Conservation (phyloP, 2,329 filamentous ascomycete species). For the Fusarium pseudograminearum region DNA sequence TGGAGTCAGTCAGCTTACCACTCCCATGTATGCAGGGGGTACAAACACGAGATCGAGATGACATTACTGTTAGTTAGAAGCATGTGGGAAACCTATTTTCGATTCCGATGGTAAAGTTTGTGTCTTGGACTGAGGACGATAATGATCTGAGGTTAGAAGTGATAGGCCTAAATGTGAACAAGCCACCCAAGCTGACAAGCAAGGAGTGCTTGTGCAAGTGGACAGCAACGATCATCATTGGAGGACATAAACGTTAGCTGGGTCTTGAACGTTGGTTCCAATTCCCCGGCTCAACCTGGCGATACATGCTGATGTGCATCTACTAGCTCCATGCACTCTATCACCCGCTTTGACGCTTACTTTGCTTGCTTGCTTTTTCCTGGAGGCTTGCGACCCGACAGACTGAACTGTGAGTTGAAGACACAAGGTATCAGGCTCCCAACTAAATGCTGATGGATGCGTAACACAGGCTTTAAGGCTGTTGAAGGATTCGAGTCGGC, state of each 20-base stretch:
- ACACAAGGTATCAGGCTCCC: slow-evolving; percentile 5
- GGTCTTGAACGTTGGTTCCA: slow-evolving; percentile 22
- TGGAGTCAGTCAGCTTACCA: neutral
- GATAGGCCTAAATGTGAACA: slow-evolving; percentile 4
- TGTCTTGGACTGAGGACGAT: slow-evolving; percentile 11
- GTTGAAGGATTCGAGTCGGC: slow-evolving; percentile 1
- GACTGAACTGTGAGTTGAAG: slow-evolving; percentile 35
- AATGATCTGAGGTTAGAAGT: slow-evolving; percentile 20
- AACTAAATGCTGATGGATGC: slow-evolving; percentile 1
- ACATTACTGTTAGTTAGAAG: neutral
- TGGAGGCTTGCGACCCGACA: slow-evolving; percentile 15
- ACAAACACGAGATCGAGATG: neutral
- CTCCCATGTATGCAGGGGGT: neutral
- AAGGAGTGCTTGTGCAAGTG: neutral
- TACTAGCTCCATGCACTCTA: slow-evolving; percentile 11
- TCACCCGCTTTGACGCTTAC: slow-evolving; percentile 33
- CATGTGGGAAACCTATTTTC: slow-evolving; percentile 17
- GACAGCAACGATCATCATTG: neutral
- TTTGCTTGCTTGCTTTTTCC: slow-evolving; percentile 26
- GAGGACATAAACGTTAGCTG: slow-evolving; percentile 5
- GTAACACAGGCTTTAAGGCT: neutral
- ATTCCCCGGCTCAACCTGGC: slow-evolving; percentile 5
- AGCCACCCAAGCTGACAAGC: neutral
- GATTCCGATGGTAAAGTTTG: neutral
- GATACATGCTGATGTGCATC: slow-evolving; percentile 23